Base-by-base conservation (phyloP, 257 asterid species). In the Solanum rostratum region DNA sequence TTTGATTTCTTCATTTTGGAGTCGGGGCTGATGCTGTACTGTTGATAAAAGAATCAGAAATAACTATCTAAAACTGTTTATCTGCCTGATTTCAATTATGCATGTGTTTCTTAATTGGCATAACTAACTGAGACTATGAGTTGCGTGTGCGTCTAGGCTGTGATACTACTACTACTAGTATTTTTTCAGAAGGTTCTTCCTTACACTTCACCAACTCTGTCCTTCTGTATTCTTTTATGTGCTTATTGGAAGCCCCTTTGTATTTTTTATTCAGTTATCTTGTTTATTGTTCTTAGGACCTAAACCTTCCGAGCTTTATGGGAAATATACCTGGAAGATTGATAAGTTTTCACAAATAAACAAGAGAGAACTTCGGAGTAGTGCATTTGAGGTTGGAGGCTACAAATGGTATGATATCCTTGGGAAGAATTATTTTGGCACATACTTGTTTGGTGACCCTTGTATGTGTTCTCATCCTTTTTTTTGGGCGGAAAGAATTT, bases 351-450 rank as follows among this genome's bases (percentile, higher is more conserved):
- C 92, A 71, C 91, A 90, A 84, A 90, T 85, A 53, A 88, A 90
- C 89, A 88, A 90, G 90, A 88, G 91, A 86, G 92, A 90, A 83
- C 91, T 90, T 59, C 88, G 90, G 68, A 90, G 92, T 86, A 88
- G 84, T 80, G 89, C 88, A 15, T 90, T 90, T 85, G 91, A 87
- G 85, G 91, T 88, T 80, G 92, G 92, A 54, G 87, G 90, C 88
- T 90, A 88, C 85, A 88, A 88, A 87, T 90, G 92, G 92, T 90
- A 90, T 33, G 87, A 78, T 43, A 20, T 86, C 53, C 14, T 41
- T 59, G 70, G 84, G 54, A 76, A 82, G 69, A 63, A 57, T 18
- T 39, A 27, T 68, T 43, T 19, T 82, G 60, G 29, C 52, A 83
- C 59, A 39, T 83, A 70, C 80, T 83, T 70, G 49, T 83, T 18